A percentile compares a stretch with the other conserved stretches of the same genome.
Conservation (phyloP, 768 basidiomycete genomes). For the Boletus subcaerulescens region DNA sequence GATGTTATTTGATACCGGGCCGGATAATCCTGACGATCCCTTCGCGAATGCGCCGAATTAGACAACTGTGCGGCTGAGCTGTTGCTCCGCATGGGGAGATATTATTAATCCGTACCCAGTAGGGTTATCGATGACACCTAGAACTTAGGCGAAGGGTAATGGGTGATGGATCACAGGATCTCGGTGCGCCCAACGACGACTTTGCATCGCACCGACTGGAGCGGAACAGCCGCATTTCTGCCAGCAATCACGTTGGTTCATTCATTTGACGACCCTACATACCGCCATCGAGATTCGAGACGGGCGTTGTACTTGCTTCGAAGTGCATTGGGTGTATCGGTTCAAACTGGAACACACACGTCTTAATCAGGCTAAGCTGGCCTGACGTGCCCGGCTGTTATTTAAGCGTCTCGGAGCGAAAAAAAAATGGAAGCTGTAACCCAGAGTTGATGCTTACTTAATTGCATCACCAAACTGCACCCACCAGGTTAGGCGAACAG, state of each 20-base stretch:
- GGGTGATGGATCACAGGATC: conserved; percentile 14
- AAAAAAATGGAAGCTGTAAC: conserved; percentile 28
- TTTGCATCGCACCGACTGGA: conserved; percentile 20
- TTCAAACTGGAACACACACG: conserved; percentile 8
- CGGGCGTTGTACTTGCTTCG: conserved; percentile 18
- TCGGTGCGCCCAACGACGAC: conserved; percentile 10
- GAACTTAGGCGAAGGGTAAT: conserved; percentile 7
- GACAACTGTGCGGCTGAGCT: conserved; percentile 18
- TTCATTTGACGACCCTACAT: conserved; percentile 15
- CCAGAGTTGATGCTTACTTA: conserved; percentile 18
- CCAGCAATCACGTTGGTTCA: conserved; percentile 19
- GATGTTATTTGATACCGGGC: conserved; percentile 19
- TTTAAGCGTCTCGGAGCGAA: conserved; percentile 25
- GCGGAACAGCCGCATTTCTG: conserved; percentile 18
- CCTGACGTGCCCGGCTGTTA: conserved; percentile 4
- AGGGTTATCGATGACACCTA: conserved; percentile 22
- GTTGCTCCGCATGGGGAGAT: conserved; percentile 19
- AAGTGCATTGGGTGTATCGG: conserved; percentile 6
- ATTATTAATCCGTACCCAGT: conserved; percentile 24
- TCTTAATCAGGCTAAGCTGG: conserved; percentile 10
- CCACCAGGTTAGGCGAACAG: conserved; percentile 15
- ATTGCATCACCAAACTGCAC: conserved; percentile 13
- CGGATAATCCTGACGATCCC: conserved; percentile 32
- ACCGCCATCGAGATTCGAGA: conserved; percentile 21
- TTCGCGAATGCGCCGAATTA: conserved; percentile 25